Evolutionary conservation across 2,329 filamentous ascomycete genomes (phyloP).

Genomic region (Alternaria sp.): DNA sequence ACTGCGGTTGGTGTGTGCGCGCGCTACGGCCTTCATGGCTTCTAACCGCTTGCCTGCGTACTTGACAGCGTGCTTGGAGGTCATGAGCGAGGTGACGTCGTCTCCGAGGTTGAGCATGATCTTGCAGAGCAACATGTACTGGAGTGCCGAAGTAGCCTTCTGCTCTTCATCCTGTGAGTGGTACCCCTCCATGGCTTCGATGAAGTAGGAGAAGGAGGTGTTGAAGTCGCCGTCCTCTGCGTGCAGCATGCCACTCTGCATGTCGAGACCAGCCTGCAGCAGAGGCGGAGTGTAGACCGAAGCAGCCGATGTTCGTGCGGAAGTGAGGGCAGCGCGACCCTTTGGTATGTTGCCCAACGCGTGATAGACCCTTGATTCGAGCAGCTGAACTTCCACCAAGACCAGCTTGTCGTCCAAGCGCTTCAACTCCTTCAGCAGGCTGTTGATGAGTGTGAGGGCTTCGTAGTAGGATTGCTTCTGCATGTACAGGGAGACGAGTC

Average conservation of each 20-base stretch:
- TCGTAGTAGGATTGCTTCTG: conserved; percentile 98
- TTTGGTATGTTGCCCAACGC: conserved; percentile 96
- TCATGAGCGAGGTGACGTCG: conserved; percentile 94
- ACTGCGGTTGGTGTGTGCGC: conserved; percentile 92
- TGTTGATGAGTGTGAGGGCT: conserved; percentile 94
- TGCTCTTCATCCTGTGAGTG: conserved; percentile 85
- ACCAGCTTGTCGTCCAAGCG: conserved; percentile 98
- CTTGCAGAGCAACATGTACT: conserved; percentile 99
- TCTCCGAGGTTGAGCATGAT: conserved; percentile 98
- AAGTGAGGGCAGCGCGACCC: conserved; percentile 91
- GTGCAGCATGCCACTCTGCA: conserved; percentile 99
- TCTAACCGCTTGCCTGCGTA: conserved; percentile 96
- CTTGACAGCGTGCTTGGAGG: conserved; percentile 94
- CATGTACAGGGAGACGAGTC: conserved; percentile 93
- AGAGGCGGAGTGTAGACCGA: conserved; percentile 96
- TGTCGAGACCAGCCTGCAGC: conserved; percentile 94
- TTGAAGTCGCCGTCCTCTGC: conserved; percentile 99
- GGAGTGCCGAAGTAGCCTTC: conserved; percentile 94
- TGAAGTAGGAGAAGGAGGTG: conserved; percentile 98
- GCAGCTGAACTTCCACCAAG: conserved; percentile 94
- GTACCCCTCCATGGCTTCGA: conserved; percentile 97
- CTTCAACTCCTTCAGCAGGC: conserved; percentile 93
- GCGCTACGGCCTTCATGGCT: conserved; percentile 98
- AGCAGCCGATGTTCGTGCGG: conserved; percentile 90
- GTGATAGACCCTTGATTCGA: conserved; percentile 97